phyloP scores from a whole-genome alignment of 495 filamentous ascomycete species.

The Hypoxylon crocopeplum region DNA sequence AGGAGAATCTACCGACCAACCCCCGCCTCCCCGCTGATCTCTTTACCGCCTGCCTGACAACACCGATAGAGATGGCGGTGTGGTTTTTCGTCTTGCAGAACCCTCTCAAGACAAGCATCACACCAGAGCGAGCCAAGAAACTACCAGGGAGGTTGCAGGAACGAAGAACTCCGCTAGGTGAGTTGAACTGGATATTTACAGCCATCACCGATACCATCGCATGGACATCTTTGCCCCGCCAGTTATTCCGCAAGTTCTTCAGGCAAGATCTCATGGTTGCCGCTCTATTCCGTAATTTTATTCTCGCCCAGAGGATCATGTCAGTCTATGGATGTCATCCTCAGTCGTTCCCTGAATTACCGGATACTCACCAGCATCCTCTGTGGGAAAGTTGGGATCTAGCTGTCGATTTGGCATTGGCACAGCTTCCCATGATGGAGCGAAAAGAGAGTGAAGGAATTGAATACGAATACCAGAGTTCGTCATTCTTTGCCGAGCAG shows the following conservation, averaged over 20 bases:
- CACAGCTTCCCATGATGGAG: conserved; percentile 85
- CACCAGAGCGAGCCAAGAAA: conserved; percentile 78
- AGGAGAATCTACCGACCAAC: conserved; percentile 95
- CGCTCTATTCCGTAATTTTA: conserved; percentile 93
- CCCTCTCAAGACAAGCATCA: conserved; percentile 76
- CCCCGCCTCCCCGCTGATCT: conserved; percentile 92
- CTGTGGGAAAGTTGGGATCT: conserved; percentile 98
- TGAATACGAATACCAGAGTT: conserved; percentile 90
- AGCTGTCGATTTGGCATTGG: conserved; percentile 94
- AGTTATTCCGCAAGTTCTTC: conserved; percentile 95
- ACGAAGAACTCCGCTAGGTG: conserved; percentile 91
- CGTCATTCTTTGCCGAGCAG: conserved; percentile 95
- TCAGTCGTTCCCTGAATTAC: conserved; percentile 84
- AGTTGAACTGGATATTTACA: conserved; percentile 99
- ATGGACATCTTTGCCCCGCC: conserved; percentile 89
- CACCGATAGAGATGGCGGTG: conserved; percentile 94
- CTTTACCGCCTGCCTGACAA: conserved; percentile 95
- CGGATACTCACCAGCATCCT: conserved; percentile 89
- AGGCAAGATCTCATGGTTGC: conserved; percentile 99
- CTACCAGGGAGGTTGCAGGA: conserved; percentile 88
- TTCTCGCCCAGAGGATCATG: conserved; percentile 95
- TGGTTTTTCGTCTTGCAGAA: conserved; percentile 95
- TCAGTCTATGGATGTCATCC: conserved; percentile 92
- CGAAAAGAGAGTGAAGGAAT: conserved; percentile 72
- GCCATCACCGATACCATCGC: conserved; percentile 99